Conservation (phyloP, 129 eudicot species). For the Escallonia rubra region DNA sequence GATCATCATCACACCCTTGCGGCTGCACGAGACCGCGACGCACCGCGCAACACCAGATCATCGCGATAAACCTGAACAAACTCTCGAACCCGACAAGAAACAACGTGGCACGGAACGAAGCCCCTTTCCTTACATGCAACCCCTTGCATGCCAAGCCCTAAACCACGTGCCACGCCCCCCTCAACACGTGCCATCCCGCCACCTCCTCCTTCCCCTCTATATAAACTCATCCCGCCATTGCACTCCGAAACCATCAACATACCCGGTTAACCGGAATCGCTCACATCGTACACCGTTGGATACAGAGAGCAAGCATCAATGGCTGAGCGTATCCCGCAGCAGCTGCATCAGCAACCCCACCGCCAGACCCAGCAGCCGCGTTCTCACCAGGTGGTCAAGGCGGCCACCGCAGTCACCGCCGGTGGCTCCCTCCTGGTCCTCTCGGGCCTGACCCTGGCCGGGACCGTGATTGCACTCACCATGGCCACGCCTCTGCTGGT, state of each 20-base stretch:
- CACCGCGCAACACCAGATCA: not conserved
- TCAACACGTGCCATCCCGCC: slow-evolving; percentile 13
- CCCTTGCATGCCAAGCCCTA: slow-evolving; percentile 11
- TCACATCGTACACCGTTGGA: not conserved
- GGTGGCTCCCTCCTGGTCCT: slow-evolving; percentile 24
- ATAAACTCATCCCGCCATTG: not conserved
- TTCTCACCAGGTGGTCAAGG: slow-evolving; percentile 23
- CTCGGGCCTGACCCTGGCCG: slow-evolving; percentile 17
- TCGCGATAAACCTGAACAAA: not conserved
- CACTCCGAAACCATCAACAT: not conserved
- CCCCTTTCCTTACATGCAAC: slow-evolving; percentile 13
- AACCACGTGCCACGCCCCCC: slow-evolving; percentile 13
- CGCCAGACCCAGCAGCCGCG: not conserved
- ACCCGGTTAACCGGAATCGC: not conserved
- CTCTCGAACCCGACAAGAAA: not conserved
- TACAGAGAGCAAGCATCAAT: not conserved
- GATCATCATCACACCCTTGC: not conserved
- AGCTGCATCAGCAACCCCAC: not conserved
- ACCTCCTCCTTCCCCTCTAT: not conserved
- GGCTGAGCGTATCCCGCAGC: not conserved
- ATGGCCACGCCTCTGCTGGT: slow-evolving; percentile 21
- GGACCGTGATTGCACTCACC: slow-evolving; percentile 15
- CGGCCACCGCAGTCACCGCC: slow-evolving; percentile 18
- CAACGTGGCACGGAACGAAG: not conserved
- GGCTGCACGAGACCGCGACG: not conserved